Evolutionary conservation across 331 rosid species (phyloP), one percentile per base, ranked within the genome.

Genomic region (Malus hybrid): DNA sequence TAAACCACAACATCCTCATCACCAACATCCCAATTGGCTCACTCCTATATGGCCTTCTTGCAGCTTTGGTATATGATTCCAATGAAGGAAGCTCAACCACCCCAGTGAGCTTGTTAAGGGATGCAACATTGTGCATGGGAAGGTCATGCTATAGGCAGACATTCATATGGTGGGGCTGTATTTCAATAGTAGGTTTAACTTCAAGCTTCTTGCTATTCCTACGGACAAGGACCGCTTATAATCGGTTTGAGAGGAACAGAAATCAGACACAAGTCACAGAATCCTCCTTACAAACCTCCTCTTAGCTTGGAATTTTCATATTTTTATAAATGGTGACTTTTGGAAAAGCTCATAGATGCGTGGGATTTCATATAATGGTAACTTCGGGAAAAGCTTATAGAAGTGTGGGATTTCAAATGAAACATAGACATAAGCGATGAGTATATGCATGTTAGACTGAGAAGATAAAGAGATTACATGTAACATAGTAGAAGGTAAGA

Each of bases 11-110:
- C 86, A 90, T 92, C 61, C 90, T 92, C 65, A 92, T 94, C 59
- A 94, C 97, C 52, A 94, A 94, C 60, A 94, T 92, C 71, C 95
- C 99, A 29, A 80, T 92, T 20, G 97, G 99, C 18, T 94, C 96
- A 0, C 93, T 94, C 57, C 73, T 92, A 11, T 92, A 94, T 42
- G 99, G 99, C 36, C 82, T 79, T 50, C 83, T 94, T 6, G 96
- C 99, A 29, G 97, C 99, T 10, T 28, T 76, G 32, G 89, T 94
- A 65, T 94, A 94, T 68, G 99, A 94, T 71, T 79, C 90, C 59
- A 80, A 79, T 8, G 87, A 84, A 24, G 81, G 71, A 59, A 67
- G 73, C 65, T 32, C 82, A 27, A 18, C 2, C 1, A 24, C 22
- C 44, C 59, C 7, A 4, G 24, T 36, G 20, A 67, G 22, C 76